Percentiles rank a stretch among this genome's conserved stretches.
Evolutionary conservation across 768 basidiomycete genomes (phyloP).

Genomic region (Candolleomyces aberdarensis): DNA sequence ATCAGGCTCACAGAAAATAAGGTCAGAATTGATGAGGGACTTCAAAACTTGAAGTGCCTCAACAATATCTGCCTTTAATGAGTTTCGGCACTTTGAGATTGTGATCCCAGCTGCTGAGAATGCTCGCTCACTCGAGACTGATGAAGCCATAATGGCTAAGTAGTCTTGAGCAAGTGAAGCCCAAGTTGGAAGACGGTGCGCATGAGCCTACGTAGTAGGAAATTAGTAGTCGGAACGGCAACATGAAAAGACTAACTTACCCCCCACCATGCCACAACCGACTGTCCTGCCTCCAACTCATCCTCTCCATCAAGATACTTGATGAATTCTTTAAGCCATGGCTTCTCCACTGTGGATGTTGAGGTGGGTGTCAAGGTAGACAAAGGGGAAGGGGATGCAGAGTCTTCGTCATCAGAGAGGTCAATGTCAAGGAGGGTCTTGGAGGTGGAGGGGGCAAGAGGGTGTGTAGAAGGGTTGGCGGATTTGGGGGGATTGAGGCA

Average conservation of each 20-base stretch:
- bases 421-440: background rate
- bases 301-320: constrained; percentile 1
- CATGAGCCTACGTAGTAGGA: background rate
- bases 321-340: constrained; percentile 3
- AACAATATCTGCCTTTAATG: constrained; percentile 30
- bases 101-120: constrained; percentile 41
- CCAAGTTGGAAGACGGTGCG: constrained; percentile 24
- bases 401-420: background rate
- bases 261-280: constrained; percentile 6
- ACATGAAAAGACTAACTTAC: background rate
- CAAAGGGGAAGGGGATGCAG: background rate
- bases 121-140: constrained; percentile 34
- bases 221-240: background rate
- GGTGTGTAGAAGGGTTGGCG: background rate
- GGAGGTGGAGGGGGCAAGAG: background rate
- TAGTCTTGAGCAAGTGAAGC: constrained; percentile 34
- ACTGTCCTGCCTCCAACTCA: background rate
- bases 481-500: background rate
- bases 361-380: background rate
- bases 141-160: constrained; percentile 36
- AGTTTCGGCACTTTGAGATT: constrained; percentile 29
- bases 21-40: constrained; percentile 14
- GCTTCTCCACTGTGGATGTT: background rate
- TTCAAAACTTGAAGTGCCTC: constrained; percentile 28
- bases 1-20: constrained; percentile 21